Base-by-base conservation (phyloP, 441 rosid species). In the Flueggea neowawraea region DNA sequence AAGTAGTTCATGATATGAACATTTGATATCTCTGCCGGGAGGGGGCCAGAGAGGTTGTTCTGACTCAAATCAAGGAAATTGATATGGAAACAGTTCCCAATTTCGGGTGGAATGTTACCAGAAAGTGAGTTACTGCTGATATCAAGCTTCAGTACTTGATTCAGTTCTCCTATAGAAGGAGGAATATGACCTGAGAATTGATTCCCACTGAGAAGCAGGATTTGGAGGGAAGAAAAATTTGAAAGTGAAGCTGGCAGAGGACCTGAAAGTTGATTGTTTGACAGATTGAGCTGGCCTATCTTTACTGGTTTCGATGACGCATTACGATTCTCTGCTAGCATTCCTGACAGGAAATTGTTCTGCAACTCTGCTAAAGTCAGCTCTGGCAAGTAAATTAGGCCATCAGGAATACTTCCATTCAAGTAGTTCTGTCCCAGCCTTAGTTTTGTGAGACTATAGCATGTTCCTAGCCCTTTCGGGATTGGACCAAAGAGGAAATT, bases 401-500 rank as follows among this genome's bases (percentile, higher is more conserved):
- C 96, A 31, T 70, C 72, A 2, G 99, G 99, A 48, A 94, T 87
- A 41, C 95, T 90, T 54, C 97, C 99, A 73, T 94, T 94, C 57
- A 94, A 63, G 75, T 75, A 89, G 73, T 94, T 94, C 60, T 84
- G 81, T 2, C 96, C 99, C 85, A 94, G 74, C 43, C 99, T 91
- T 53, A 94, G 81, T 79, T 93, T 79, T 41, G 71, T 78, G 57
- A 94, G 68, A 10, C 95, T 90, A 65, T 65, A 68, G 32, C 99
- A 94, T 49, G 69, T 75, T 6, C 96, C 97, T 15, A 94, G 64
- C 10, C 90, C 74, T 58, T 83, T 86, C 1, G 99, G 97, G 50
- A 94, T 89, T 12, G 95, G 78, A 31, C 99, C 99, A 43, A 89
- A 84, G 54, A 94, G 74, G 70, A 86, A 94, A 74, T 94, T 94